Conservation (phyloP, 2,329 filamentous ascomycete genomes). For the Paecilomyces variotii region DNA sequence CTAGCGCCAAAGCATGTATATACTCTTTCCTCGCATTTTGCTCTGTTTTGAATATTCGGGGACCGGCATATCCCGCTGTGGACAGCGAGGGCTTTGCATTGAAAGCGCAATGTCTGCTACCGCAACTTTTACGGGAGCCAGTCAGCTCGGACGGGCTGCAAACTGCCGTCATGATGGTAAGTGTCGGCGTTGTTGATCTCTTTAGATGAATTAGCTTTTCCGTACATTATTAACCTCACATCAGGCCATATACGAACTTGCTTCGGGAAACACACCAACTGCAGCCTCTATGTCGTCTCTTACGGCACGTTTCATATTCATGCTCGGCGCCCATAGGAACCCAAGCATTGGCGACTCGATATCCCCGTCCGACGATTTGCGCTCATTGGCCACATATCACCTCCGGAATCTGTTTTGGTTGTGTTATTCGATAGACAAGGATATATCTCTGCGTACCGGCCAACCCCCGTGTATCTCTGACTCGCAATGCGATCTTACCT, state of each 20-base stretch:
- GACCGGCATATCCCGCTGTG: slow-evolving; percentile 13
- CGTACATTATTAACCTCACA: neutral
- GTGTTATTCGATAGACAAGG: slow-evolving; percentile 48
- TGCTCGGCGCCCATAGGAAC: slow-evolving; percentile 40
- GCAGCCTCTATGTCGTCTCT: slow-evolving; percentile 39
- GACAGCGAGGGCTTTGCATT: slow-evolving; percentile 36
- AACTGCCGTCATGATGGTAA: slow-evolving; percentile 42
- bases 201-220: neutral
- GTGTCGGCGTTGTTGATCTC: slow-evolving; percentile 10
- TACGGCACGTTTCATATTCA: slow-evolving; percentile 42
- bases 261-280: slow-evolving; percentile 41
- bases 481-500: slow-evolving; percentile 46
- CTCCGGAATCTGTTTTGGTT: slow-evolving; percentile 46
- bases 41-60: slow-evolving; percentile 15
- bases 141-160: slow-evolving; percentile 38
- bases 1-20: slow-evolving; percentile 40
- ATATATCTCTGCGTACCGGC: slow-evolving; percentile 46
- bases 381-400: slow-evolving; percentile 17
- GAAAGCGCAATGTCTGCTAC: slow-evolving; percentile 37
- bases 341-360: slow-evolving; percentile 17
- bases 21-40: slow-evolving; percentile 41
- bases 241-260: slow-evolving; percentile 37
- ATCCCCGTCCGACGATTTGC: slow-evolving; percentile 6
- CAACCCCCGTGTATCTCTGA: slow-evolving; percentile 46
- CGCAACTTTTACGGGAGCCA: slow-evolving; percentile 36